Percentiles rank a stretch among this genome's conserved stretches.
These are phyloP conservation scores for Lanmaoa rubissima DNA, from an alignment of 768 basidiomycete genomes.

Conservation along the genomic window DNA sequence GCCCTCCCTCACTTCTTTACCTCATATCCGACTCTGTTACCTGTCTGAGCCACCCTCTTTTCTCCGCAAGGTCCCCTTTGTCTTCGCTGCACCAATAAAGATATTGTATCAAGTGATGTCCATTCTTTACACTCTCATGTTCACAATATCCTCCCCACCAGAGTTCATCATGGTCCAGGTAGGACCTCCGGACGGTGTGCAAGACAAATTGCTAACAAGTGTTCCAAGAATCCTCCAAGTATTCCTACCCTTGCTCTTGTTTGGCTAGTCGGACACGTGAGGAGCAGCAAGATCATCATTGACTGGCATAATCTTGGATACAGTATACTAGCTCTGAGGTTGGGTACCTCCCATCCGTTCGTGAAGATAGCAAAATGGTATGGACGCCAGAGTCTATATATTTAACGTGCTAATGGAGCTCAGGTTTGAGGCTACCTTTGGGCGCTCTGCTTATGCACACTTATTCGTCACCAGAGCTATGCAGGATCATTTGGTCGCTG, in stretches of 20 bases:
- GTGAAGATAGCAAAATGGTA: conserved; percentile 78
- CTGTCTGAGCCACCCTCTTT: conserved; percentile 61
- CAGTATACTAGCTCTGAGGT: conserved; percentile 81
- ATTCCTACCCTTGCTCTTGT: conserved; percentile 91
- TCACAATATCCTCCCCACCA: conserved; percentile 62
- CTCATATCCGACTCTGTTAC: conserved; percentile 64
- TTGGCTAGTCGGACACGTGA: conserved; percentile 63
- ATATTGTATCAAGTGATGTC: conserved; percentile 64
- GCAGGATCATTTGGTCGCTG: conserved; percentile 61
- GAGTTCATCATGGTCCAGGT: conserved; percentile 92
- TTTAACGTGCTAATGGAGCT: conserved; percentile 3
- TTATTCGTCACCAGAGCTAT: conserved; percentile 92
- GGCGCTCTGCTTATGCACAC: conserved; percentile 80
- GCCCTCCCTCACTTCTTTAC: conserved; percentile 64
- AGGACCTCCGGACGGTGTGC: conserved; percentile 20
- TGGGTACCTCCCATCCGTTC: conserved; percentile 66
- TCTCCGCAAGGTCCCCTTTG: conserved; percentile 56
- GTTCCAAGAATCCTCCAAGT: conserved; percentile 85
- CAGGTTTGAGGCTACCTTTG: conserved; percentile 86
- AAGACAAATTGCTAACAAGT: neutral
- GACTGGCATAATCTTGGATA: conserved; percentile 99
- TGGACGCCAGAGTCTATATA: neutral
- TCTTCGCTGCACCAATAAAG: conserved; percentile 79
- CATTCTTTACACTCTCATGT: conserved; percentile 61
- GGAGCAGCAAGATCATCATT: conserved; percentile 85